Conservation (phyloP, 257 asterid species). For the Apocynum venetum region DNA sequence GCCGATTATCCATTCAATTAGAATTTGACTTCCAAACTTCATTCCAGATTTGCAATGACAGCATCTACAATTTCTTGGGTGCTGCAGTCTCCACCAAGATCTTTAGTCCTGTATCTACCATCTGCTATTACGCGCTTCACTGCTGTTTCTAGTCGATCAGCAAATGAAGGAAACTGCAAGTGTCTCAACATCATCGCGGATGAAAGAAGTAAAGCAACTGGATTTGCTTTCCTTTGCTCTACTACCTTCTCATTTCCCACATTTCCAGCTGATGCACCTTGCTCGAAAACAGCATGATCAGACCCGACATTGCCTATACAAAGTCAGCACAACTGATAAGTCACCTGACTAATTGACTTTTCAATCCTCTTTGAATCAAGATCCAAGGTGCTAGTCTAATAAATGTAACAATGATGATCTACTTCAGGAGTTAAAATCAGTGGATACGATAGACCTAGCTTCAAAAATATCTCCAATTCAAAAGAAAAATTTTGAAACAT, state of each 20-base stretch:
- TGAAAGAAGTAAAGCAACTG: slow-evolving; percentile 85
- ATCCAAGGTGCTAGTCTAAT: background rate
- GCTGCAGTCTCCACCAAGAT: slow-evolving; percentile 83
- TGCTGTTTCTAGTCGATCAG: slow-evolving; percentile 83
- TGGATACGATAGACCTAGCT: background rate
- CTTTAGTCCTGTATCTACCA: slow-evolving; percentile 69
- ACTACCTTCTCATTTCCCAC: slow-evolving; percentile 70
- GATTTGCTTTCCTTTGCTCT: slow-evolving; percentile 76
- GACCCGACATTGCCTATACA: slow-evolving; percentile 87
- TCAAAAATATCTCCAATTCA: background rate
- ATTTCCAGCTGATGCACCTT: slow-evolving; percentile 98
- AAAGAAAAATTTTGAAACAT: background rate
- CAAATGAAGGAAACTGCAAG: slow-evolving; percentile 94
- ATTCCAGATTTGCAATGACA: slow-evolving; percentile 66
- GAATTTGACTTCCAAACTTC: slow-evolving; percentile 15
- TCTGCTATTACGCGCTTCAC: slow-evolving; percentile 73
- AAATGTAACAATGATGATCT: background rate
- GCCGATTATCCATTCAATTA: slow-evolving; percentile 1
- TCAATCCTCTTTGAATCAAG: slow-evolving; percentile 1
- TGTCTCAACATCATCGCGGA: slow-evolving; percentile 99
- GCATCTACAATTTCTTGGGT: slow-evolving; percentile 91
- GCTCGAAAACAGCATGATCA: slow-evolving; percentile 90
- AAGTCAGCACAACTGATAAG: slow-evolving; percentile 8
- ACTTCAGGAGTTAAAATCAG: background rate
- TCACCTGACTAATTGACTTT: background rate